Conservation (phyloP, 169 alveolate species). For the Hepatocystis sp. region DNA sequence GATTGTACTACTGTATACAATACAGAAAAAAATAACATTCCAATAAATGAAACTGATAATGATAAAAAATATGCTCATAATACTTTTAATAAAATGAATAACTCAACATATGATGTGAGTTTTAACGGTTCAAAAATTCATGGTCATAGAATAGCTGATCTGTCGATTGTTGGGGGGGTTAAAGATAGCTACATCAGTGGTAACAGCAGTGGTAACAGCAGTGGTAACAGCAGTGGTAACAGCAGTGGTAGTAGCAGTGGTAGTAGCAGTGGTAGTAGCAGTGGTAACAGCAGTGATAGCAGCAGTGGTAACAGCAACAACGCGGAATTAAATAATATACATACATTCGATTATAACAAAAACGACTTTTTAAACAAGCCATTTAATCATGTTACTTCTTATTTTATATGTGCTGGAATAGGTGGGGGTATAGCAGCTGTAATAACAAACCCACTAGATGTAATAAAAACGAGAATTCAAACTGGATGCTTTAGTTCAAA, state of each 20-base stretch:
- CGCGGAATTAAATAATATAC: constrained; percentile 33
- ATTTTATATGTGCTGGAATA: constrained; percentile 92
- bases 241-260: neutral
- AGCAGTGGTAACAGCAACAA: neutral
- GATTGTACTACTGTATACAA: too few relatives aligned
- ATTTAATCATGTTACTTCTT: constrained; percentile 78
- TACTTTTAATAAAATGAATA: neutral
- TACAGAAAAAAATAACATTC: too few relatives aligned
- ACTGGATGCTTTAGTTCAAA: constrained; percentile 89
- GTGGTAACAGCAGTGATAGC: neutral
- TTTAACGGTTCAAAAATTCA: neutral
- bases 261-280: neutral
- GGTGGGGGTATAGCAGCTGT: constrained; percentile 97
- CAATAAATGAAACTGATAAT: neutral
- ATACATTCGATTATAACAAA: constrained; percentile 24
- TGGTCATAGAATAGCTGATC: too few relatives aligned
- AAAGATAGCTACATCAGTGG: too few relatives aligned
- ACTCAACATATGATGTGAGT: neutral
- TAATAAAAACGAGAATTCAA: constrained; percentile 96
- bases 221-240: neutral
- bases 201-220: neutral
- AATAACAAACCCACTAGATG: constrained; percentile 97
- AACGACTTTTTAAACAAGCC: constrained; percentile 52
- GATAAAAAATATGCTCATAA: neutral
- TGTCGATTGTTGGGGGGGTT: too few relatives aligned